Percentiles rank a stretch among this genome's conserved stretches.
Conservation (phyloP, 169 alveolate genomes). For the Cryptosporidium meleagridis region DNA sequence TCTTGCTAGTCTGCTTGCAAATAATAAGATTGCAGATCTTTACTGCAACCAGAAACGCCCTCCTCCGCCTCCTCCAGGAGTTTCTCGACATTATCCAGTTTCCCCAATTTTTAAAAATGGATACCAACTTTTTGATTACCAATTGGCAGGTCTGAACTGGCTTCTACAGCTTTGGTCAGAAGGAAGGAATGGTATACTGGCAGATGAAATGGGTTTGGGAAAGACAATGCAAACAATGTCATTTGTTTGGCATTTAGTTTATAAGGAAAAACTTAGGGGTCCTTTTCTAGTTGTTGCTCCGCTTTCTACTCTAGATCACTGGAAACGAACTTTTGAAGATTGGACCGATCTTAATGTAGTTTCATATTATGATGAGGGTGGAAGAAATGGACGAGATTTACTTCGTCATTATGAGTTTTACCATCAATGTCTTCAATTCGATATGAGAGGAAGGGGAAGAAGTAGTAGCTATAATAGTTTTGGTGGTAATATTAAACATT, state of each 20-base stretch:
- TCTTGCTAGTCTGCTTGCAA: slow-evolving; percentile 50
- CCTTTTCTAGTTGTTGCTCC: slow-evolving; percentile 93
- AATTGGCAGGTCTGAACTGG: slow-evolving; percentile 86
- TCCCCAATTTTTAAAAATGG: slow-evolving; percentile 73
- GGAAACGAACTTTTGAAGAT: slow-evolving; percentile 91
- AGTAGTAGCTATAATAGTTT: slow-evolving; percentile 68
- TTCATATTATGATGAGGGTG: slow-evolving; percentile 87
- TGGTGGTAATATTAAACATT: slow-evolving; percentile 19
- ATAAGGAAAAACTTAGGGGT: slow-evolving; percentile 83
- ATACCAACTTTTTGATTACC: slow-evolving; percentile 73
- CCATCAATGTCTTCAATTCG: slow-evolving; percentile 79
- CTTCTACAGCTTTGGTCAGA: slow-evolving; percentile 84
- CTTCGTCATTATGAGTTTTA: slow-evolving; percentile 85
- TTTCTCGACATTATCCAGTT: slow-evolving; percentile 62
- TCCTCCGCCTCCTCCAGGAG: slow-evolving; percentile 75
- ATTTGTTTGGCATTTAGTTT: slow-evolving; percentile 85
- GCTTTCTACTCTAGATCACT: slow-evolving; percentile 89
- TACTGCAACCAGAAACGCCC: slow-evolving; percentile 67
- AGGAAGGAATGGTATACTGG: slow-evolving; percentile 89
- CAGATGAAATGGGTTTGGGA: slow-evolving; percentile 91
- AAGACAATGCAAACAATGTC: slow-evolving; percentile 81
- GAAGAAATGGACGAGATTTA: slow-evolving; percentile 88
- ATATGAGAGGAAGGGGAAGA: slow-evolving; percentile 84
- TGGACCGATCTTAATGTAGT: slow-evolving; percentile 91
- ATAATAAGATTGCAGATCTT: slow-evolving; percentile 54